These are phyloP conservation scores for Alternaria incomplexa DNA, from an alignment of 2,329 filamentous ascomycete species.

Conservation along the genomic window DNA sequence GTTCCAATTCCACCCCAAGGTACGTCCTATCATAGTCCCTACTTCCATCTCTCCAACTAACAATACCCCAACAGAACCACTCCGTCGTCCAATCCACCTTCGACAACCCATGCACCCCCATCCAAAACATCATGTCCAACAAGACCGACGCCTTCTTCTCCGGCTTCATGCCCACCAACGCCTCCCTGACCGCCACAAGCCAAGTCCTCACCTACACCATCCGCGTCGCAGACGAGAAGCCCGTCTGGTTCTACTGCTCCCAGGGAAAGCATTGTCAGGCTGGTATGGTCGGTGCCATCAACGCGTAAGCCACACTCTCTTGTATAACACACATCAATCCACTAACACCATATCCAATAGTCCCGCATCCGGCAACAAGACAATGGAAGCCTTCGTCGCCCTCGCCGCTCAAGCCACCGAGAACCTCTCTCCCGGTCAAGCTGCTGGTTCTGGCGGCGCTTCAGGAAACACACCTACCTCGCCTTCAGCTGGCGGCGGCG, in stretches of 20 bases:
- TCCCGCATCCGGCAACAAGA: slow-evolving; percentile 44
- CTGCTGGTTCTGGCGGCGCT: slow-evolving; percentile 22
- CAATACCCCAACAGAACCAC: slow-evolving; percentile 64
- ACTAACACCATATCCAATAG: slow-evolving; percentile 28
- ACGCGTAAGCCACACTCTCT: slow-evolving; percentile 62
- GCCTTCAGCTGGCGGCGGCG: slow-evolving; percentile 6
- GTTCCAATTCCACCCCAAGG: slow-evolving; percentile 60
- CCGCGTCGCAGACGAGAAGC: slow-evolving; percentile 70
- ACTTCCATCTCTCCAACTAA: slow-evolving; percentile 12
- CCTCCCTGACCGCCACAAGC: slow-evolving; percentile 23
- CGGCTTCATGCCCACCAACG: slow-evolving; percentile 68
- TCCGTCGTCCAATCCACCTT: slow-evolving; percentile 81
- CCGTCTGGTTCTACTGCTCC: slow-evolving; percentile 81
- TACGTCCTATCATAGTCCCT: slow-evolving; percentile 20
- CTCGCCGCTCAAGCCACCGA: slow-evolving; percentile 49
- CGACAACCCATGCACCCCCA: slow-evolving; percentile 71
- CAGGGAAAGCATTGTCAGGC: slow-evolving; percentile 75
- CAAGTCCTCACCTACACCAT: slow-evolving; percentile 73
- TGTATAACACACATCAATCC: not conserved
- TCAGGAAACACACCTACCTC: slow-evolving; percentile 14
- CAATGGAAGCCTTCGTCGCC: slow-evolving; percentile 40
- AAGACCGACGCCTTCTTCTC: slow-evolving; percentile 65
- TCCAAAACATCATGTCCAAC: slow-evolving; percentile 53
- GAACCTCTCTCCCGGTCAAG: slow-evolving; percentile 52
- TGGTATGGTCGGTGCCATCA: slow-evolving; percentile 79